phyloP scores from a whole-genome alignment of 257 asterid species.

The Solanum etuberosum region DNA sequence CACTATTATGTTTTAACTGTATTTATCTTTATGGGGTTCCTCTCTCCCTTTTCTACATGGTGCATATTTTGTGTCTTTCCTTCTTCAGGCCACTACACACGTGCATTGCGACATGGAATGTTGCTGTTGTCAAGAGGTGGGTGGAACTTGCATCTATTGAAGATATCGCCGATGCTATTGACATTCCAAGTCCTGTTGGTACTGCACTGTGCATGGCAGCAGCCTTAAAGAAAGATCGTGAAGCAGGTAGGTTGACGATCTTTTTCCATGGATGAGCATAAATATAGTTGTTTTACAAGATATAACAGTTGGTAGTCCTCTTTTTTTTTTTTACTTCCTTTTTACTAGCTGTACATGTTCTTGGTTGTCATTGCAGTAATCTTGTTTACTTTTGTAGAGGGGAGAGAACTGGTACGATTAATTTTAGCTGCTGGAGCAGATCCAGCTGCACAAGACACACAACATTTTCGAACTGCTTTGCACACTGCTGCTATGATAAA shows the following conservation, averaged over 20 bases:
- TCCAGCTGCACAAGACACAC: slow-evolving; percentile 78
- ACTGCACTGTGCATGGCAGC: slow-evolving; percentile 99
- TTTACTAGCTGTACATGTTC: background rate
- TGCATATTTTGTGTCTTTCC: background rate
- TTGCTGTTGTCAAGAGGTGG: slow-evolving; percentile 85
- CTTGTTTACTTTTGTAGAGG: slow-evolving; percentile 36
- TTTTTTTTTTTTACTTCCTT: background rate
- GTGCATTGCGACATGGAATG: slow-evolving; percentile 85
- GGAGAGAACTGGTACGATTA: slow-evolving; percentile 75
- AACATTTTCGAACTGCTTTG: slow-evolving; percentile 84
- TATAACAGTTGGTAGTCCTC: background rate
- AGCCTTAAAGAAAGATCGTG: slow-evolving; percentile 81
- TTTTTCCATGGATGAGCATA: background rate
- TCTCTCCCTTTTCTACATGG: background rate
- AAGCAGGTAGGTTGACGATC: slow-evolving; percentile 43
- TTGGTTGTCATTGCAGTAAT: background rate
- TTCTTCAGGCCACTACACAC: slow-evolving; percentile 86
- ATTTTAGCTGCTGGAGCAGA: slow-evolving; percentile 92
- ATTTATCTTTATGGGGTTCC: background rate
- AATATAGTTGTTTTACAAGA: background rate
- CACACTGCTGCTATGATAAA: slow-evolving; percentile 94
- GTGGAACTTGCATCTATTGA: slow-evolving; percentile 73
- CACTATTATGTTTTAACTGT: background rate
- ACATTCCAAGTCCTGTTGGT: slow-evolving; percentile 81
- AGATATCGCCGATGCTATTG: slow-evolving; percentile 72